phyloP scores from a whole-genome alignment of 441 rosid species.

The Euphorbia schlechtendalii region DNA sequence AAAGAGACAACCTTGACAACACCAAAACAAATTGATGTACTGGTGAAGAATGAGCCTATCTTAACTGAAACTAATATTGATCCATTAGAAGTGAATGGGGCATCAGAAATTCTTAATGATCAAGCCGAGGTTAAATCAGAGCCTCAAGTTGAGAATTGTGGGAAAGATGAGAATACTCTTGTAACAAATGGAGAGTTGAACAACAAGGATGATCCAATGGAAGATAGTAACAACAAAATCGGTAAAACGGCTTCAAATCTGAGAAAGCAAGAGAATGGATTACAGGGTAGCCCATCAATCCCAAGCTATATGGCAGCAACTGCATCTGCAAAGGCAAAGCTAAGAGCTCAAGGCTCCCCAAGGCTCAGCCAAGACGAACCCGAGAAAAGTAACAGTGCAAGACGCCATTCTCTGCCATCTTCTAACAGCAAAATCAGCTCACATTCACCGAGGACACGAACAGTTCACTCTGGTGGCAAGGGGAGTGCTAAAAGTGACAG shows the following conservation, averaged over 20 bases:
- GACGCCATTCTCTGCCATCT: slow-evolving; percentile 74
- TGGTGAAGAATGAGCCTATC: slow-evolving; percentile 28
- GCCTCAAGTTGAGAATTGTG: slow-evolving; percentile 30
- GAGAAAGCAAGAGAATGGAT: slow-evolving; percentile 63
- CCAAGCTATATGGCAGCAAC: slow-evolving; percentile 99
- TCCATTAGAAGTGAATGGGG: slow-evolving; percentile 33
- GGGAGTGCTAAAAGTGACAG: slow-evolving; percentile 55
- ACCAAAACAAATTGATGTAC: slow-evolving; percentile 15
- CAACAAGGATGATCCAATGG: slow-evolving; percentile 37
- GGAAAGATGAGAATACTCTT: slow-evolving; percentile 37
- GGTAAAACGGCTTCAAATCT: slow-evolving; percentile 41
- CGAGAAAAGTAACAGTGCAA: slow-evolving; percentile 48
- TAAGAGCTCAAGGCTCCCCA: slow-evolving; percentile 79
- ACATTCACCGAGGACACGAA: slow-evolving; percentile 69
- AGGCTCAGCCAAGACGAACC: slow-evolving; percentile 51
- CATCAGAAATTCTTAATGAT: slow-evolving; percentile 28
- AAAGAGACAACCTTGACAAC: slow-evolving; percentile 17
- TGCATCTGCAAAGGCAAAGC: slow-evolving; percentile 87
- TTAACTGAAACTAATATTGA: slow-evolving; percentile 30
- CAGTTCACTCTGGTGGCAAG: slow-evolving; percentile 47
- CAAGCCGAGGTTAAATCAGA: slow-evolving; percentile 31
- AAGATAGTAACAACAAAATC: slow-evolving; percentile 46
- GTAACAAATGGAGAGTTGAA: slow-evolving; percentile 35
- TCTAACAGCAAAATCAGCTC: slow-evolving; percentile 66
- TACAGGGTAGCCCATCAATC: slow-evolving; percentile 49